Conservation (phyloP, 2,329 filamentous ascomycete species). For the Paramyrothecium roridum region DNA sequence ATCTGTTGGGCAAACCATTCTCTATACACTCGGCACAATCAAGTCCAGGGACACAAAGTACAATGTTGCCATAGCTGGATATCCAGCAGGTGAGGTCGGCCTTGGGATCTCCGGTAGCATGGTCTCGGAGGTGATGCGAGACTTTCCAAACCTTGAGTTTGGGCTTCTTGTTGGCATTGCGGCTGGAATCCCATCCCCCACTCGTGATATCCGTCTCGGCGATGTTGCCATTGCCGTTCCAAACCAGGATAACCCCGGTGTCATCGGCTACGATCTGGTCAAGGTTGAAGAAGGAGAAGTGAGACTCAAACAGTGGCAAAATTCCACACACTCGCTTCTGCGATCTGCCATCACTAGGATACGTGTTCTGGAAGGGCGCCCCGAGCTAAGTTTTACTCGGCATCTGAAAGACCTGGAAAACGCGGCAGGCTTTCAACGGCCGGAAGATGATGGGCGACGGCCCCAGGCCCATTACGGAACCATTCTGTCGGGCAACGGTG, state of each 20-base stretch:
- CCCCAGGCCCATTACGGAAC: neutral
- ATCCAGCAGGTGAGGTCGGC: neutral
- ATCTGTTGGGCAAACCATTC: neutral
- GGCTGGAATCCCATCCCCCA: neutral
- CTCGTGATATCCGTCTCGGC: neutral
- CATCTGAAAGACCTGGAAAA: neutral
- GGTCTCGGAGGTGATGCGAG: neutral
- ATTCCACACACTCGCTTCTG: neutral
- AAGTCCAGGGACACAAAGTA: too few relatives aligned
- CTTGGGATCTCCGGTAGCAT: neutral
- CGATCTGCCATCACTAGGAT: neutral
- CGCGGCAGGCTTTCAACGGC: neutral
- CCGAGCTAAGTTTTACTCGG: neutral
- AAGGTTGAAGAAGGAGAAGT: neutral
- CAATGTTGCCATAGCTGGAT: neutral
- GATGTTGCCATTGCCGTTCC: neutral
- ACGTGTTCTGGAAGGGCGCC: neutral
- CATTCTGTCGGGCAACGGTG: neutral
- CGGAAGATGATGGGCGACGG: neutral
- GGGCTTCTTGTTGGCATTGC: conserved; percentile 1
- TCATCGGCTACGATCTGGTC: neutral
- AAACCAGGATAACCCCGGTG: neutral
- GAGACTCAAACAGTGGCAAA: neutral
- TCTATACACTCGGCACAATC: neutral
- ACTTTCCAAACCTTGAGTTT: neutral